These are phyloP conservation scores for Sugiyamaella paludigena DNA, from an alignment of 1,139 yeast genomes.

Conservation along the genomic window DNA sequence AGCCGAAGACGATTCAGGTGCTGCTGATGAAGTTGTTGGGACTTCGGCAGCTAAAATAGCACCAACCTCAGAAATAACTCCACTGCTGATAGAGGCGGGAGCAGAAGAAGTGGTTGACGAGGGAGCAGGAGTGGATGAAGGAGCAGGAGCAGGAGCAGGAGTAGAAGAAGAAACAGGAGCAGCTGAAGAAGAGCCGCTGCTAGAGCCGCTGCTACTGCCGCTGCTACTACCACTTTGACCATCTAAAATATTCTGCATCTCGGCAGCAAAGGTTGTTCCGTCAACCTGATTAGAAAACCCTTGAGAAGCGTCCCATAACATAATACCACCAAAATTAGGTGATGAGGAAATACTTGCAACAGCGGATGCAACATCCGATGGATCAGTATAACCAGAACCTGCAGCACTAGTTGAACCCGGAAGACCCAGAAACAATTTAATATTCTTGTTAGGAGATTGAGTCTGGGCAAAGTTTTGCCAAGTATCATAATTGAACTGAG, in stretches of 20 bases:
- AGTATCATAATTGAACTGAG: constrained; percentile 74
- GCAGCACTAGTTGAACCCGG: constrained; percentile 73
- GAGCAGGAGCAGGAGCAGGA: constrained; percentile 14
- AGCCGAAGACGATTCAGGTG: constrained; percentile 3
- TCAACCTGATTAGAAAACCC: constrained; percentile 53
- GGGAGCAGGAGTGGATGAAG: constrained; percentile 11
- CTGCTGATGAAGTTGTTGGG: neutral
- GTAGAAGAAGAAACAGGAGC: constrained; percentile 18
- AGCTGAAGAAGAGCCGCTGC: constrained; percentile 11
- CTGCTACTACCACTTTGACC: constrained; percentile 18
- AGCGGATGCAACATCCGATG: constrained; percentile 26
- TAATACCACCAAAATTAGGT: constrained; percentile 73
- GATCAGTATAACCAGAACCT: constrained; percentile 53
- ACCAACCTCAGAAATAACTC: constrained; percentile 2
- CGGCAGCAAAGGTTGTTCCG: constrained; percentile 46
- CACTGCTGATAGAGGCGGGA: constrained; percentile 3
- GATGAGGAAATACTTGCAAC: constrained; percentile 41
- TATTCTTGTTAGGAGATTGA: constrained; percentile 57
- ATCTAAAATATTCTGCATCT: constrained; percentile 43
- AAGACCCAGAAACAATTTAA: constrained; percentile 64
- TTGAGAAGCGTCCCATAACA: constrained; percentile 91
- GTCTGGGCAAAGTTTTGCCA: constrained; percentile 70
- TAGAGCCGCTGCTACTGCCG: constrained; percentile 14
- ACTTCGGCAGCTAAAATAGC: constrained; percentile 2
- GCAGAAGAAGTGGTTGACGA: constrained; percentile 12